Evolutionary conservation across 2,329 filamentous ascomycete species (phyloP).

Genomic region (Alternaria triticina): DNA sequence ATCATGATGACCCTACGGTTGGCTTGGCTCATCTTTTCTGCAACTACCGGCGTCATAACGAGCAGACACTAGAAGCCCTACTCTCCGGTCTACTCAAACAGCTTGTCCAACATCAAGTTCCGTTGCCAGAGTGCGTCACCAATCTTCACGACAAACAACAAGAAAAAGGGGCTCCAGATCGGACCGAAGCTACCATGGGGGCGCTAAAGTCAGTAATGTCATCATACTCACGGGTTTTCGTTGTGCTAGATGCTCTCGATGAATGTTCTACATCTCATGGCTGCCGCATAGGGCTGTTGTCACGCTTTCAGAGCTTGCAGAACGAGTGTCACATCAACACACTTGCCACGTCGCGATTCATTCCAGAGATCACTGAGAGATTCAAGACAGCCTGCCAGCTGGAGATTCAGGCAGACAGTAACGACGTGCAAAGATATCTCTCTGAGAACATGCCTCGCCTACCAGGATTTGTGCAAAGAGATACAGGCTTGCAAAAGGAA

Average conservation of each 20-base stretch:
- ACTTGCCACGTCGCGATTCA: background rate
- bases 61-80: background rate
- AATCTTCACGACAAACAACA: no score
- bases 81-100: background rate
- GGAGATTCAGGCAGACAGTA: background rate
- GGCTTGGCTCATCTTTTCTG: background rate
- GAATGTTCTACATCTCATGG: background rate
- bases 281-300: background rate
- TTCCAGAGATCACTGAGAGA: background rate
- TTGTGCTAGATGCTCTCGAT: background rate
- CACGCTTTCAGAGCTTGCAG: background rate
- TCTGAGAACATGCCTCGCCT: background rate
- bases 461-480: no score
- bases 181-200: no score
- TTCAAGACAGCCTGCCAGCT: background rate
- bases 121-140: no score
- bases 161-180: no score
- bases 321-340: background rate
- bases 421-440: background rate
- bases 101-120: background rate
- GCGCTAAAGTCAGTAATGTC: no score
- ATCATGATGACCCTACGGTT: background rate
- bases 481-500: no score
- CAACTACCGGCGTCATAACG: background rate
- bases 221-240: background rate